These are phyloP conservation scores for Aspergillus carlsbadensis DNA, from an alignment of 495 filamentous ascomycete species.

Conservation along the genomic window DNA sequence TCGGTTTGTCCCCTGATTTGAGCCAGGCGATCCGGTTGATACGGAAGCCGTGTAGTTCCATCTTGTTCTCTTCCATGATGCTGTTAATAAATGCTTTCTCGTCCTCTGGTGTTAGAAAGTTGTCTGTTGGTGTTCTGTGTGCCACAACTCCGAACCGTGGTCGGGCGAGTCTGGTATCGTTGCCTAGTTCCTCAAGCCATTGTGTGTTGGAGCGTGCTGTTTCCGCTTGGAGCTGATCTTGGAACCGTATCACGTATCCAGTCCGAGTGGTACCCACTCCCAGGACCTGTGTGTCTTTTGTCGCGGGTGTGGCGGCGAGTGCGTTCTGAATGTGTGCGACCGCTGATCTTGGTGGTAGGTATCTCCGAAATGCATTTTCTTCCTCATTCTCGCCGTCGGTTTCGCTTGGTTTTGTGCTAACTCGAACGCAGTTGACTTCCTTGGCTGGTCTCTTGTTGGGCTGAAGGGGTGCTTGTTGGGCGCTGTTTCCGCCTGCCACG, in stretches of 20 bases:
- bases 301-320: background rate
- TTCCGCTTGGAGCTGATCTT: background rate
- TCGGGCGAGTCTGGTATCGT: conserved; percentile 14
- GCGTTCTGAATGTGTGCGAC: background rate
- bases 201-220: background rate
- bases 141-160: conserved; percentile 14
- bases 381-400: too few relatives aligned
- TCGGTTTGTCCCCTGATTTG: conserved; percentile 18
- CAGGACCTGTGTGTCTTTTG: background rate
- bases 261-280: background rate
- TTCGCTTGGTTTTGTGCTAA: too few relatives aligned
- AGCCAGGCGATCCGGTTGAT: conserved; percentile 27
- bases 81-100: conserved; percentile 16
- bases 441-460: background rate
- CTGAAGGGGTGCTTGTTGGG: background rate
- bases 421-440: too few relatives aligned
- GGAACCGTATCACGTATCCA: background rate
- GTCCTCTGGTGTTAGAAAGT: conserved; percentile 17
- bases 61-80: conserved; percentile 26
- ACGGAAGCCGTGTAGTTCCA: conserved; percentile 14
- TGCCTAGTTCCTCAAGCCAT: background rate
- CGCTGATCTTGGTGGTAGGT: too few relatives aligned
- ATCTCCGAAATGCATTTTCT: too few relatives aligned
- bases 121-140: conserved; percentile 24
- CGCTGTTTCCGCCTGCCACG: background rate